A percentile compares a stretch with the other conserved stretches of the same genome.
Conservation (phyloP, 2,329 filamentous ascomycete species). For the Lasiodiplodia sp. region DNA sequence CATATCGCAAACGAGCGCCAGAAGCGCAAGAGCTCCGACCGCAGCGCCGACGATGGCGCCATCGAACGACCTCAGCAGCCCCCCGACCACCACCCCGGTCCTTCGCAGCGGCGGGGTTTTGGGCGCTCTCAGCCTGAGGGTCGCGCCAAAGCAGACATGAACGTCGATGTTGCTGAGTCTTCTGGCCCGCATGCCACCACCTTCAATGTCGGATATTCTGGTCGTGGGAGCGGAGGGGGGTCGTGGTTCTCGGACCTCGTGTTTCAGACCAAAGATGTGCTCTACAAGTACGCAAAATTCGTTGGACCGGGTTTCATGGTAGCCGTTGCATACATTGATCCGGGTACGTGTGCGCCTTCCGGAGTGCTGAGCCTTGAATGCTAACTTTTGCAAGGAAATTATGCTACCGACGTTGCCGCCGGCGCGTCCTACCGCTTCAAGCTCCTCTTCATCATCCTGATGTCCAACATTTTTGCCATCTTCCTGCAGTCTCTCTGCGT, state of each 20-base stretch:
- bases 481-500: conserved; percentile 73
- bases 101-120: conserved; percentile 19
- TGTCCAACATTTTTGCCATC: conserved; percentile 75
- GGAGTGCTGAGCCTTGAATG: neutral
- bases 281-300: conserved; percentile 63
- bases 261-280: conserved; percentile 30
- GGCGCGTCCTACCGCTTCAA: conserved; percentile 71
- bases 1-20: conserved; percentile 65
- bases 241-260: neutral
- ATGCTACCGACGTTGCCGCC: conserved; percentile 73
- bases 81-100: conserved; percentile 3
- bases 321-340: conserved; percentile 59
- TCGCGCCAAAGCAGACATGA: conserved; percentile 18
- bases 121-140: neutral
- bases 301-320: conserved; percentile 73
- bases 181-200: conserved; percentile 1
- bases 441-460: conserved; percentile 72
- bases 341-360: conserved; percentile 40
- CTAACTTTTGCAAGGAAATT: conserved; percentile 61
- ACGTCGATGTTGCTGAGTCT: conserved; percentile 2
- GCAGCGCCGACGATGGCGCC: conserved; percentile 36
- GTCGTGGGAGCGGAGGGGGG: neutral
- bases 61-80: conserved; percentile 30
- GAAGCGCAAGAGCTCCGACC: conserved; percentile 52
- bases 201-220: neutral